phyloP scores from a whole-genome alignment of 139 green algal species.

The Microglena sp. region DNA sequence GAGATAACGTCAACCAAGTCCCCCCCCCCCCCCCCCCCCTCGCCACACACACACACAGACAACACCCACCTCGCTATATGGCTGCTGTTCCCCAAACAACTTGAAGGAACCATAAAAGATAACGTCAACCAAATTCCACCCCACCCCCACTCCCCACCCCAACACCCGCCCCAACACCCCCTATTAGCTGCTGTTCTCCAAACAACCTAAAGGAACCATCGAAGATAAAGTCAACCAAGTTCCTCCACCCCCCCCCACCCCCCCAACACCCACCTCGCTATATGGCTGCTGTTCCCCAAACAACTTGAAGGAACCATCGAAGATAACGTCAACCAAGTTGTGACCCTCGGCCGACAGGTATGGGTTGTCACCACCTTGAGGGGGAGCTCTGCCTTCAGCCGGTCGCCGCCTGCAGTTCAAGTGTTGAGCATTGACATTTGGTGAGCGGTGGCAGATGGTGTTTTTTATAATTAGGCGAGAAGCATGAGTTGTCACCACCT shows the following conservation, averaged over 20 bases:
- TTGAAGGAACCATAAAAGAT: constrained; percentile 41
- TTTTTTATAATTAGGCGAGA: no score
- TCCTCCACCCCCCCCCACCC: neutral
- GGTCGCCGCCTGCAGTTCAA: constrained; percentile 28
- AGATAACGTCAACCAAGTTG: constrained; percentile 44
- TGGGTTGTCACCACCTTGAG: constrained; percentile 53
- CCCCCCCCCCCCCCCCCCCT: neutral
- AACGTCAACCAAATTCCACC: constrained; percentile 49
- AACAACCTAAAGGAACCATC: no score
- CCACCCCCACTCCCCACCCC: no score
- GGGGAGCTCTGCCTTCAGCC: constrained; percentile 19
- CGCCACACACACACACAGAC: no score
- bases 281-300: constrained; percentile 45
- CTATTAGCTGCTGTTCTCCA: no score
- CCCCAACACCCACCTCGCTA: neutral
- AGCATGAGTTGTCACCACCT: no score
- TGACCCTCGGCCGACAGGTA: constrained; percentile 61
- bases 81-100: constrained; percentile 51
- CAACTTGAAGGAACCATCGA: constrained; percentile 46
- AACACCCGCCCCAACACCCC: no score
- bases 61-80: constrained; percentile 6
- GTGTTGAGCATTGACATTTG: no score
- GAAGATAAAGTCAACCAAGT: no score
- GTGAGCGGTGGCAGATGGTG: no score
- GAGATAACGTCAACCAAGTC: no score